phyloP scores from a whole-genome alignment of 495 filamentous ascomycete species.

The Mytilinidion resinicola region DNA sequence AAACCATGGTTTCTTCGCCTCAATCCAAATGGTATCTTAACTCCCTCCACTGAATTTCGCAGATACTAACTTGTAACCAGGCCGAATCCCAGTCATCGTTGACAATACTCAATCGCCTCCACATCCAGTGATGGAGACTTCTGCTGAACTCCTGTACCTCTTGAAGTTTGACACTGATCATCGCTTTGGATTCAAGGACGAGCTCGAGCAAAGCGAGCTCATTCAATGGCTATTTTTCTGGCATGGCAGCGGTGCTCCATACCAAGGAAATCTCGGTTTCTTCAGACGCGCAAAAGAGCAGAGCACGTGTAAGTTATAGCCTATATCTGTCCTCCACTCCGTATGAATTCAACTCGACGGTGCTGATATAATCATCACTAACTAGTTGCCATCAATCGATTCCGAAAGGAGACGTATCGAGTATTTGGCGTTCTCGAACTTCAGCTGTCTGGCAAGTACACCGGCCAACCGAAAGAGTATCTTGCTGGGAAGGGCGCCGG shows the following conservation, averaged over 20 bases:
- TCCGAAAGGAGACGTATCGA: slow-evolving; percentile 47
- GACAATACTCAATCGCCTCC: slow-evolving; percentile 48
- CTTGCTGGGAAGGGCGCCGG: slow-evolving; percentile 50
- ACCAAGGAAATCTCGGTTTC: slow-evolving; percentile 39
- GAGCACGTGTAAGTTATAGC: slow-evolving; percentile 37
- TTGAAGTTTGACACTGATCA: slow-evolving; percentile 47
- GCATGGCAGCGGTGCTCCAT: slow-evolving; percentile 44
- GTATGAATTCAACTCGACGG: too few species aligned
- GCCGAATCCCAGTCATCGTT: slow-evolving; percentile 47
- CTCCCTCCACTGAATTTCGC: background rate
- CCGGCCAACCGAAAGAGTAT: slow-evolving; percentile 44
- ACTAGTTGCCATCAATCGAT: slow-evolving; percentile 48
- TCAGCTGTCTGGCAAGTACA: slow-evolving; percentile 42
- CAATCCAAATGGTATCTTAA: slow-evolving; percentile 38
- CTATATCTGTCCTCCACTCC: background rate
- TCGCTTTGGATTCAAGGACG: slow-evolving; percentile 41
- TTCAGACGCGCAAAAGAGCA: slow-evolving; percentile 43
- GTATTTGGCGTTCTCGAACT: slow-evolving; percentile 52
- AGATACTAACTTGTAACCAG: slow-evolving; percentile 5
- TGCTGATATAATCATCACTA: background rate
- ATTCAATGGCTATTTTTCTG: slow-evolving; percentile 48
- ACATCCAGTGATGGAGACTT: slow-evolving; percentile 49
- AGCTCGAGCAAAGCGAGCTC: slow-evolving; percentile 38
- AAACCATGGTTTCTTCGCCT: slow-evolving; percentile 53
- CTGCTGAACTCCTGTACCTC: slow-evolving; percentile 48